Conservation (phyloP, 805 yeast species). For the Yarrowia sp. region DNA sequence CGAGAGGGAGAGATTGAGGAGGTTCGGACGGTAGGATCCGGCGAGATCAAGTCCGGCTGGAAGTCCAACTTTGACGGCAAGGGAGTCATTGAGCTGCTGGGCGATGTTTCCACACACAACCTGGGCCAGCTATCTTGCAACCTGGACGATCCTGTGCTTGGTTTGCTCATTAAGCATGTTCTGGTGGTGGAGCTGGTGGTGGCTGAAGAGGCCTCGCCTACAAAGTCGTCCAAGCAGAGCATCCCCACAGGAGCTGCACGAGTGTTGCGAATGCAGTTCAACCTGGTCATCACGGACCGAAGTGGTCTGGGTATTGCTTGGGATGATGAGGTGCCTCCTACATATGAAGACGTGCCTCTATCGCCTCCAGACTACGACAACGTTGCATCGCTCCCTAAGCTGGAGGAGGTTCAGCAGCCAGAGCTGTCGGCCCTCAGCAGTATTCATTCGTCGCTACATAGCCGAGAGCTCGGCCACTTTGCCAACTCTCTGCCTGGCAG, state of each 20-base stretch:
- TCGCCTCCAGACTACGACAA: slow-evolving; percentile 80
- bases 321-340: slow-evolving; percentile 99
- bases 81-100: slow-evolving; percentile 70
- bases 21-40: slow-evolving; percentile 66
- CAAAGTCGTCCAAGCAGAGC: slow-evolving; percentile 37
- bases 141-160: slow-evolving; percentile 74
- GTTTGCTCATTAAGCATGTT: slow-evolving; percentile 72
- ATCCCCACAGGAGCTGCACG: slow-evolving; percentile 85
- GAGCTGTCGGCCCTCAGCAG: slow-evolving; percentile 15
- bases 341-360: slow-evolving; percentile 80
- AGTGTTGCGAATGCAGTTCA: slow-evolving; percentile 91
- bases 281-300: slow-evolving; percentile 76
- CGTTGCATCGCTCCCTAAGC: slow-evolving; percentile 34
- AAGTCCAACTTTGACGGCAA: slow-evolving; percentile 79
- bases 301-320: slow-evolving; percentile 95
- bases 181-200: slow-evolving; percentile 86
- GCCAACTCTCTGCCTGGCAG: slow-evolving; percentile 25
- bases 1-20: slow-evolving; percentile 51
- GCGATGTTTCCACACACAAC: slow-evolving; percentile 38
- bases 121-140: slow-evolving; percentile 68
- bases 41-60: slow-evolving; percentile 91
- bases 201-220: slow-evolving; percentile 67
- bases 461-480: slow-evolving; percentile 14
- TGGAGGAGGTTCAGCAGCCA: slow-evolving; percentile 32
- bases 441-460: slow-evolving; percentile 15